These are phyloP conservation scores for Centrapalus pauciflorus DNA, from an alignment of 129 eudicot species.

Conservation along the genomic window DNA sequence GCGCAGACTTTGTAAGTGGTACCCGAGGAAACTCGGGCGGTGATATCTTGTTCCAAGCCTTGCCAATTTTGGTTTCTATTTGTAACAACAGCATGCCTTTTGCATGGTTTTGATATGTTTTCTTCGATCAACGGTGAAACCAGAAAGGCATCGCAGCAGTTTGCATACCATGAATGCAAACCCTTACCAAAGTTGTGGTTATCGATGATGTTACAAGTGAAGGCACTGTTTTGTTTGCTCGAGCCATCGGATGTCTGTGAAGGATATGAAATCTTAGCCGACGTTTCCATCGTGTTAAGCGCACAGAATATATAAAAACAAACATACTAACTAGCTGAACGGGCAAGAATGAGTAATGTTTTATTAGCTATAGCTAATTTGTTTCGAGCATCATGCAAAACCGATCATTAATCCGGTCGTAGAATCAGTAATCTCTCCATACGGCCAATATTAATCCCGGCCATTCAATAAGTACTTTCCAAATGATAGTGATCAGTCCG, in stretches of 20 bases:
- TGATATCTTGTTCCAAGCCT: constrained; percentile 92
- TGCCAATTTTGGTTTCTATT: constrained; percentile 82
- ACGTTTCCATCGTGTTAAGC: no score
- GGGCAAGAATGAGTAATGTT: no score
- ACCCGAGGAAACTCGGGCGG: constrained; percentile 49
- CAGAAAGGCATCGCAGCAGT: constrained; percentile 58
- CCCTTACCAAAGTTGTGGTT: constrained; percentile 76
- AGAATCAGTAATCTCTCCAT: no score
- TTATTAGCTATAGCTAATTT: no score
- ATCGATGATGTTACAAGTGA: constrained; percentile 43
- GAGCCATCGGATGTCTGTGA: constrained; percentile 13
- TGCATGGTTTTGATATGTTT: constrained; percentile 19
- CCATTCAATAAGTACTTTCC: no score
- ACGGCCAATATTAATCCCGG: no score
- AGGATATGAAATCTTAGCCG: constrained; percentile 26
- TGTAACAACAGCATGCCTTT: constrained; percentile 48
- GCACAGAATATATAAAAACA: no score
- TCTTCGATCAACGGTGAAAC: constrained; percentile 36
- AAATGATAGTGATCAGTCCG: no score
- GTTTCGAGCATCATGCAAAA: no score
- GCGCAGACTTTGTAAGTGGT: constrained; percentile 54
- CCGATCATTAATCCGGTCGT: no score
- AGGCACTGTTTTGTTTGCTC: constrained; percentile 10
- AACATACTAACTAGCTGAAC: no score
- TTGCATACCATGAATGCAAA: constrained; percentile 63